Percentiles rank a stretch among this genome's conserved stretches.
Evolutionary conservation across 352 stramenopile genomes (phyloP).

Genomic region (Phytophthora sp.): DNA sequence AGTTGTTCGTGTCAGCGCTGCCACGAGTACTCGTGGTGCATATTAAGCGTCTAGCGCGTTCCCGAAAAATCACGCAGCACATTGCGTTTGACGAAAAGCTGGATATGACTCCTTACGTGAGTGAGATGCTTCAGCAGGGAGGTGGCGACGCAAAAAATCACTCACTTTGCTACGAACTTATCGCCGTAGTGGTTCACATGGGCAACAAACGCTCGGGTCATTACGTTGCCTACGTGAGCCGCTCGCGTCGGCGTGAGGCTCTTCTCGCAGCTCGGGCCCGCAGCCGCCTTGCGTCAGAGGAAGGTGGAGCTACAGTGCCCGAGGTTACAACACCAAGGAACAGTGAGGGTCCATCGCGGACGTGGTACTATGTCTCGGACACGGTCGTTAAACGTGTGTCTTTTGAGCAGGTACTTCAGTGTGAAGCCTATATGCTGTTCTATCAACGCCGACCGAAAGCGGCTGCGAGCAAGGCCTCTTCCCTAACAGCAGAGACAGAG

Average conservation of each 20-base stretch:
- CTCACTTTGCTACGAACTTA: conserved; percentile 60
- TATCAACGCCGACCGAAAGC: conserved; percentile 52
- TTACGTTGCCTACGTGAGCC: conserved; percentile 78
- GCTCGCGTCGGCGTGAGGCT: conserved; percentile 45
- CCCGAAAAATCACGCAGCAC: conserved; percentile 71
- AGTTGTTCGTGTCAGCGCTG: conserved; percentile 51
- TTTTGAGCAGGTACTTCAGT: conserved; percentile 70
- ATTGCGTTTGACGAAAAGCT: conserved; percentile 63
- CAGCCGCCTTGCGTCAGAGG: conserved; percentile 28
- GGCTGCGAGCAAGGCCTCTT: conserved; percentile 13
- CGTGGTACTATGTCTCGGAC: conserved; percentile 82
- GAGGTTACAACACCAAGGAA: conserved; percentile 24
- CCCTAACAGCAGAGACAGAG: conserved; percentile 23
- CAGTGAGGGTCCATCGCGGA: conserved; percentile 27
- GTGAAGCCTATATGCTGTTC: conserved; percentile 85
- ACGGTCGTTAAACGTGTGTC: conserved; percentile 62
- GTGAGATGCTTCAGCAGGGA: conserved; percentile 31
- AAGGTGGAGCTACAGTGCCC: conserved; percentile 2
- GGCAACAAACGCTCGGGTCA: conserved; percentile 74
- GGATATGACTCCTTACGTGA: conserved; percentile 59
- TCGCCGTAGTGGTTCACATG: conserved; percentile 76
- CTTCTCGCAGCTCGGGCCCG: conserved; percentile 20
- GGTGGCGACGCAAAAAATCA: conserved; percentile 22
- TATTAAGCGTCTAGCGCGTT: conserved; percentile 62
- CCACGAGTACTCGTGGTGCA: conserved; percentile 71